phyloP scores from a whole-genome alignment of 768 basidiomycete genomes.

The Mycena sanguinolenta region DNA sequence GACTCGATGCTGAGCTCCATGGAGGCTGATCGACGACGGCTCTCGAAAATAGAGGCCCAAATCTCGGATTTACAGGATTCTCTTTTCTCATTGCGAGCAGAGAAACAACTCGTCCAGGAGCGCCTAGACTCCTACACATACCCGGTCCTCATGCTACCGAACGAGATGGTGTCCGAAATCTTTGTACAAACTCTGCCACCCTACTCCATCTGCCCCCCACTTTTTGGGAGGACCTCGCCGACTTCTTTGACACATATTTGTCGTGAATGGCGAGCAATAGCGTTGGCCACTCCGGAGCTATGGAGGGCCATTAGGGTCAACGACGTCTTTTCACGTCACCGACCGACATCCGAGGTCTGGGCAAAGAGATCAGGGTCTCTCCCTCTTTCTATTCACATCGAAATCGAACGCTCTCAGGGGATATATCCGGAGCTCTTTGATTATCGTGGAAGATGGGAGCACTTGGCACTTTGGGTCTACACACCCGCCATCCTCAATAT shows the following conservation, averaged over 20 bases:
- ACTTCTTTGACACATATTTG: not conserved
- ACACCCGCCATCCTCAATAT: too few relatives aligned
- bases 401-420: not conserved
- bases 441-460: not conserved
- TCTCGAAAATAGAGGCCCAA: not conserved
- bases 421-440: not conserved
- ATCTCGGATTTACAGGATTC: not conserved
- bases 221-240: not conserved
- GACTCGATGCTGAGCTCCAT: not conserved
- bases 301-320: slow-evolving; percentile 15
- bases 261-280: not conserved
- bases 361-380: not conserved
- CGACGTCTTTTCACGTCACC: too few relatives aligned
- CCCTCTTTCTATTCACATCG: not conserved
- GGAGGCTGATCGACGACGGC: not conserved
- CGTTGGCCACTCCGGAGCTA: not conserved
- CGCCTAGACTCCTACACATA: not conserved
- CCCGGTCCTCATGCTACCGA: slow-evolving; percentile 5
- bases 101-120: not conserved
- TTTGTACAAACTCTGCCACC: not conserved
- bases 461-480: not conserved
- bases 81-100: not conserved
- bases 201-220: not conserved
- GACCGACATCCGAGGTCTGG: not conserved
- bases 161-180: not conserved